Evolutionary conservation across 805 yeast species (phyloP), one percentile per base, ranked within the genome.

Genomic region (Candida coleopterorum): DNA sequence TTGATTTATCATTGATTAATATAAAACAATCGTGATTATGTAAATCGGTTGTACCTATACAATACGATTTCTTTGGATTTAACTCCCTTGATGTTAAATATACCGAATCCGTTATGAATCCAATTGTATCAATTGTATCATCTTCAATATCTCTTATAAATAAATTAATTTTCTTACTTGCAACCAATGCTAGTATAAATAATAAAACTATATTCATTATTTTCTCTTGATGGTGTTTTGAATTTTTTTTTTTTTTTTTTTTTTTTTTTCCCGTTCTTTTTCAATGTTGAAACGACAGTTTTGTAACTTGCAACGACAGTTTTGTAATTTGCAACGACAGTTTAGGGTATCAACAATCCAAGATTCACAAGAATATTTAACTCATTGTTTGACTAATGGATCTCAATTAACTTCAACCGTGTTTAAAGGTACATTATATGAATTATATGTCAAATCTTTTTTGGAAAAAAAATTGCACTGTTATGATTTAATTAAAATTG

Each of bases 341-440:
- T 8, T 5, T 7, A 24, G 16, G 7, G 23, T 29, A 2, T 38
- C 42, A 7, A 12, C 29, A 11, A 40, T 50, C 15, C 57, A 58
- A 30, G 47, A 56, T 12, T 49, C 56, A 29, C 55, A 50, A 37
- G 47, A 50, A 15, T 66, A 62, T 35, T 49, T 66, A 18, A 40
- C 48, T 14, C 48, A 54, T 34, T 64, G 70, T 42, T 43, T 43
- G 22, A 10, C 12, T 1, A 55, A 47, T 28, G 42, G 50, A 9
- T 31, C 51, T 2, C 44, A 47, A 30, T 24, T 58, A 5, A 42
- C 38, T 9, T 53, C 77, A 1, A 60, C 76, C 0, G 80, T 64
- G 2, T 75, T 74, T 48, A 55, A 58, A 33, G 85, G 85, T 3
- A 74, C 79, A 0, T 43, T 77, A 23, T 78, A 77, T 45, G 85